Percentiles rank a stretch among this genome's conserved stretches.
Conservation (phyloP, 352 stramenopile species). For the Globisporangium ultimum region DNA sequence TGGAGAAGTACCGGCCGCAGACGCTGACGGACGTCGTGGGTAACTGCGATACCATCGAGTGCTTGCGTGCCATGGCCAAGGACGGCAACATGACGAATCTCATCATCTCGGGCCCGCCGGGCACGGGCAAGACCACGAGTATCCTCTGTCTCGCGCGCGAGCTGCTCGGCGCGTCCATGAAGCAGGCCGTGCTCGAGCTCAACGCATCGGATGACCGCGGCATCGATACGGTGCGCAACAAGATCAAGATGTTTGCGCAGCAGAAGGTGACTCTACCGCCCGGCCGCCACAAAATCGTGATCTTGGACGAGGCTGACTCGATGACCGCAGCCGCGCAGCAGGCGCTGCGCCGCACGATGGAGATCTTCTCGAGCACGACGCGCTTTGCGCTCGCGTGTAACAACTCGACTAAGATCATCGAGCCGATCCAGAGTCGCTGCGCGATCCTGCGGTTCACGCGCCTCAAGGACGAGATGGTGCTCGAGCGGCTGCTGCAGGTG, state of each 20-base stretch:
- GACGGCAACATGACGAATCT: slow-evolving; percentile 99
- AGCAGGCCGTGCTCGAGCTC: slow-evolving; percentile 95
- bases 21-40: slow-evolving; percentile 94
- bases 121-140: slow-evolving; percentile 93
- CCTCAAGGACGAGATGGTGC: slow-evolving; percentile 95
- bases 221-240: slow-evolving; percentile 91
- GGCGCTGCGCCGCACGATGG: slow-evolving; percentile 97
- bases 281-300: slow-evolving; percentile 97
- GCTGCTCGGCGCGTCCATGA: slow-evolving; percentile 78
- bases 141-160: slow-evolving; percentile 89
- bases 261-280: slow-evolving; percentile 95
- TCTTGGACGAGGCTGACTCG: slow-evolving; percentile 98
- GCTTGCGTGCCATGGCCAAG: slow-evolving; percentile 93
- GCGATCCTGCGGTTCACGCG: slow-evolving; percentile 97
- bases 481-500: slow-evolving; percentile 92
- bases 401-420: slow-evolving; percentile 99
- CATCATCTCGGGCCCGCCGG: slow-evolving; percentile 94
- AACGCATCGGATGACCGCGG: slow-evolving; percentile 97
- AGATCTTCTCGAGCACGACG: slow-evolving; percentile 98
- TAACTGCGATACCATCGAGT: slow-evolving; percentile 96
- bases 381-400: slow-evolving; percentile 99
- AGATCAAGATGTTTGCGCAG: slow-evolving; percentile 99
- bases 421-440: slow-evolving; percentile 98
- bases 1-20: slow-evolving; percentile 97
- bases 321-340: slow-evolving; percentile 99